Evolutionary conservation across 2,329 filamentous ascomycete genomes (phyloP).

Genomic region (Exophiala xenobiotica): DNA sequence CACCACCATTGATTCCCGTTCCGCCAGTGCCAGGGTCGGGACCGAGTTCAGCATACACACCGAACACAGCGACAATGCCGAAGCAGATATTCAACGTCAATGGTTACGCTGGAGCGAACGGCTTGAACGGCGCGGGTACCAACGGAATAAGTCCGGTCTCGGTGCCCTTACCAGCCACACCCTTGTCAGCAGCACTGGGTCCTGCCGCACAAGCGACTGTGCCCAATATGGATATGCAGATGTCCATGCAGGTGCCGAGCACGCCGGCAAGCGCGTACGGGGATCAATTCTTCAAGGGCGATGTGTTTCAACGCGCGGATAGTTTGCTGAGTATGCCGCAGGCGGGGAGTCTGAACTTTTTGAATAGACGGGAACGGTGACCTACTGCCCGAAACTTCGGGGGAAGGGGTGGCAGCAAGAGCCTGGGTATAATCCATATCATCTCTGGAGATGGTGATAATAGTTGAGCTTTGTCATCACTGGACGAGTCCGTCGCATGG

Average conservation of each 20-base stretch:
- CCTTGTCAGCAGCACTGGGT: conserved; percentile 82
- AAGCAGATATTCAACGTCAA: conserved; percentile 32
- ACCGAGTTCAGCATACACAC: conserved; percentile 24
- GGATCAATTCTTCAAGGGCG: conserved; percentile 50
- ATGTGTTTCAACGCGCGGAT: conserved; percentile 51
- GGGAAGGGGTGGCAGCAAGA: too few relatives aligned
- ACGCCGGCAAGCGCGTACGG: conserved; percentile 48
- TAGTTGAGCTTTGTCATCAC: too few relatives aligned
- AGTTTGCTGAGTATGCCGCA: conserved; percentile 42
- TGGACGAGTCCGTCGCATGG: too few relatives aligned
- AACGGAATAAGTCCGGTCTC: conserved; percentile 35
- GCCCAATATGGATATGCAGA: conserved; percentile 49
- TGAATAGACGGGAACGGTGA: conserved; percentile 13
- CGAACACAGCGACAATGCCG: conserved; percentile 29
- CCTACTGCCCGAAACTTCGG: too few relatives aligned
- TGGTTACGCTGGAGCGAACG: conserved; percentile 11
- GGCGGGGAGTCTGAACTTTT: conserved; percentile 20
- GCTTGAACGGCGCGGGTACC: conserved; percentile 11
- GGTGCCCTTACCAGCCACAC: conserved; percentile 73
- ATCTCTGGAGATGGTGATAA: too few relatives aligned
- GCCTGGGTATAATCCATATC: too few relatives aligned
- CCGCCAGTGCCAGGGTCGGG: conserved; percentile 18
- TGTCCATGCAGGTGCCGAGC: conserved; percentile 45
- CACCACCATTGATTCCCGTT: conserved; percentile 17
- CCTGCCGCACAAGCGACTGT: conserved; percentile 89